Evolutionary conservation across 73 alveolate genomes (phyloP).

Genomic region (Paramecium sexaurelia): DNA sequence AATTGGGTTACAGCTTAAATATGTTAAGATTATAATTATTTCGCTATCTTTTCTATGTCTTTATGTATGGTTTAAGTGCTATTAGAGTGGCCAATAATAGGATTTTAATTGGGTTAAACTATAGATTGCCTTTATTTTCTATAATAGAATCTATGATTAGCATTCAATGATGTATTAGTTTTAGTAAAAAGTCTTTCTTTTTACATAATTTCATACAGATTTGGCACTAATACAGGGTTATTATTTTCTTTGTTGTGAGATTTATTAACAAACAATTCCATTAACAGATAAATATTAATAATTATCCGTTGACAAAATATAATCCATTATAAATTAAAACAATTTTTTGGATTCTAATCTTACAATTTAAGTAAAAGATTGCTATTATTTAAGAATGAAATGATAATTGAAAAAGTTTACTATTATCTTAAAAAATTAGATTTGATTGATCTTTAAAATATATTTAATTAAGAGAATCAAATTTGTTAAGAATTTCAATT

Average conservation of each 20-base stretch:
- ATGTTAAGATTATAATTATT: not conserved
- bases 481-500: not conserved
- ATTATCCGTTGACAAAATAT: conserved; percentile 3
- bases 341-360: too few species aligned
- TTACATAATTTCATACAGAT: not conserved
- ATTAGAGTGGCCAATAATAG: not conserved
- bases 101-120: not conserved
- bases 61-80: not conserved
- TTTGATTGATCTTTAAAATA: too few species aligned
- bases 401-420: too few species aligned
- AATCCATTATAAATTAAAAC: not conserved
- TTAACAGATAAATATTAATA: conserved; percentile 17
- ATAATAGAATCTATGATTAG: not conserved
- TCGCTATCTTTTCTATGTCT: conserved; percentile 1
- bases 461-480: too few species aligned
- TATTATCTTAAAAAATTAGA: too few species aligned
- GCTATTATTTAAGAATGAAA: too few species aligned
- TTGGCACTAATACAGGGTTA: conserved; percentile 40
- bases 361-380: too few species aligned
- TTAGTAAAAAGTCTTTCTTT: conserved; percentile 25
- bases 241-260: not conserved
- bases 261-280: conserved; percentile 39
- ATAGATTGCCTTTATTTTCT: not conserved
- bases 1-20: not conserved
- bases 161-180: not conserved